A percentile compares a stretch with the other conserved stretches of the same genome.
These are phyloP conservation scores for Laguncularia racemosa DNA, from an alignment of 345 rosid genomes.

Conservation along the genomic window DNA sequence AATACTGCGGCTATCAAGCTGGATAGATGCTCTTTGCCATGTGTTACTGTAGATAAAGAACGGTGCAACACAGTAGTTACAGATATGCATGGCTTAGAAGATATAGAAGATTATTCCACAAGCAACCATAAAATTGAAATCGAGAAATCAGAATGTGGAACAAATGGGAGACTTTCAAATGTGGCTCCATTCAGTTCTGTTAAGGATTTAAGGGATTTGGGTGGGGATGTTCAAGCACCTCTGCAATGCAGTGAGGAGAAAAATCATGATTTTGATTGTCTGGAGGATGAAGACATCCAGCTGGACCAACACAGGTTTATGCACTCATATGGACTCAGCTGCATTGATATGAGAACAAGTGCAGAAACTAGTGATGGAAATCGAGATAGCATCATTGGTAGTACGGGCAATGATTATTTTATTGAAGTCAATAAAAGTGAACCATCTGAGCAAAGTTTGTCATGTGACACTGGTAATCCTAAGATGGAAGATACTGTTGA, in stretches of 20 bases:
- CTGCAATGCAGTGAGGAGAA: too few relatives aligned
- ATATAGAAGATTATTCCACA: not conserved
- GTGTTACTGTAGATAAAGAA: not conserved
- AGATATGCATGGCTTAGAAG: slow-evolving; percentile 5
- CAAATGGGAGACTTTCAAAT: too few relatives aligned
- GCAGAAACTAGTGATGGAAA: not conserved
- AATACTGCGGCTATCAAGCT: not conserved
- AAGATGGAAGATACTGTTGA: not conserved
- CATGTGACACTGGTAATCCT: not conserved
- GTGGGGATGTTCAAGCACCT: too few relatives aligned
- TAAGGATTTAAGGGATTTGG: too few relatives aligned
- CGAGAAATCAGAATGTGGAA: too few relatives aligned
- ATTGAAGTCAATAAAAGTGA: not conserved
- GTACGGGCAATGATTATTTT: not conserved
- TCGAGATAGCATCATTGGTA: not conserved
- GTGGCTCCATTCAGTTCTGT: too few relatives aligned
- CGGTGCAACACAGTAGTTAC: not conserved
- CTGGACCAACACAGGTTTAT: too few relatives aligned
- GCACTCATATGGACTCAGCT: too few relatives aligned
- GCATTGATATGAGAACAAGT: not conserved
- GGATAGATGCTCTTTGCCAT: not conserved
- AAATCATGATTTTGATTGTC: too few relatives aligned
- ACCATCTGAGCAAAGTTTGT: not conserved
- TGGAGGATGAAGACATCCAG: too few relatives aligned
- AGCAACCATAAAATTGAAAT: not conserved